Base-by-base conservation (phyloP, 208 protist species). In the Crithidia bombi region DNA sequence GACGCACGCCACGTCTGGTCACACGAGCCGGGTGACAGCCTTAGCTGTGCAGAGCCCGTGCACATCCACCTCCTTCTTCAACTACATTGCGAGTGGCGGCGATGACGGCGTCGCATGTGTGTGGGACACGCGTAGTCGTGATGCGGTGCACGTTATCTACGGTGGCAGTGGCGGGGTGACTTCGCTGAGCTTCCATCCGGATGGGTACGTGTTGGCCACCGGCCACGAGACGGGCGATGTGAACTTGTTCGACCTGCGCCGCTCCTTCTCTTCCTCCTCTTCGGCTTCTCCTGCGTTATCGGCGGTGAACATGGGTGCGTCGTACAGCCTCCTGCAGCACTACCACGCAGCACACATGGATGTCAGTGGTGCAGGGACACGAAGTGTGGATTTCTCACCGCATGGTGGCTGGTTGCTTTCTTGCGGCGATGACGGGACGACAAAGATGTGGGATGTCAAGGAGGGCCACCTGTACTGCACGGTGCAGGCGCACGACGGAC, bases 191-290 rank as follows among this genome's bases (percentile, higher is more conserved):
- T 97, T 98, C 68, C 88, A 94, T 59, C 91, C 91, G 4, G 82
- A 92, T 50, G 93, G 95, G 26, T 80, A 86, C 70, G 86, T 78
- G 61, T 63, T 98, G 19, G 95, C 89, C 14, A 86, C 78, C 44
- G 81, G 87, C 7, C 82, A 87, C 54, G 81, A 73, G 14, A 81
- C 83, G 73, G 79, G 87, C 38, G 81, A 75, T 17, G 66, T 98
- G n/a, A 92, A 95, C 28, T n/a, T 98, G 6, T 98, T 85, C 65
- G 93, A 97, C 69, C 69, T 98, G 23, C 88, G 95, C 23, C 52
- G 33, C 26, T 61, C 71, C 38, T 67, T 55, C 5, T 56, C 61
- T 2, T 47, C 69, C 21, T 14, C 58, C 6, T 30, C 64, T 6
- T 10, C 54, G 10, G 4, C 44, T 1, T 14, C 44, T 25, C n/a